Base-by-base conservation (phyloP, 2,329 filamentous ascomycete species). In the Alternaria sp. region DNA sequence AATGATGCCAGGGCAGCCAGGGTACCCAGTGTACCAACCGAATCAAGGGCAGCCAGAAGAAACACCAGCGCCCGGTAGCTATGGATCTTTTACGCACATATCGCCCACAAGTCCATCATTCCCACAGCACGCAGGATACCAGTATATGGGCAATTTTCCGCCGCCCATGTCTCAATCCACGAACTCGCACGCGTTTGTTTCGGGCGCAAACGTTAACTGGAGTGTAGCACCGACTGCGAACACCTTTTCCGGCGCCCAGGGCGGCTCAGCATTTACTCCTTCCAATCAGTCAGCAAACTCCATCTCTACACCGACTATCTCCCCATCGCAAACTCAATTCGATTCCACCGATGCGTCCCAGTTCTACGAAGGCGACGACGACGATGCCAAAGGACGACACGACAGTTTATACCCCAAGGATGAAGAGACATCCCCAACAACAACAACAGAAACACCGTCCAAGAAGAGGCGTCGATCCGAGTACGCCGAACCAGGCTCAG, bases 401-500 rank as follows among this genome's bases (percentile, higher is more conserved):
- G 50, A 60, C 23, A 60, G 58, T 49, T 3, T 60, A 4, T 49
- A 47, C 20, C 18, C 51, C 5, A 55, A 12, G n/a, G 30, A 49
- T 8, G 58, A 61, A 26, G 65, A 53, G 10, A 14, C 43, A 10
- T 51, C 55, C 1, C 65, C 67, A 12, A 51, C 50, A 5, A 41
- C n/a, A n/a, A 51, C 15, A 8, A n/a, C 26, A n/a, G 28, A 33
- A 33, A 6, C 55, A 26, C 58, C 55, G 8, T 15, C 58, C 3
- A 30, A 56, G 8, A 12, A 41, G 37, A 41, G 37, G 37, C 37
- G 37, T 41, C 30, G 5, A 60, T 66, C 20, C 63, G 71, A 70
- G 11, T 66, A 67, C 23, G 70, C 68, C 4, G 75, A 72, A 25
- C 69, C 72, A 2, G 71, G 70, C 7, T 74, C 75, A 8, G 74